These are phyloP conservation scores for Carnegiea gigantea DNA, from an alignment of 179 eudicot genomes.

Conservation along the genomic window DNA sequence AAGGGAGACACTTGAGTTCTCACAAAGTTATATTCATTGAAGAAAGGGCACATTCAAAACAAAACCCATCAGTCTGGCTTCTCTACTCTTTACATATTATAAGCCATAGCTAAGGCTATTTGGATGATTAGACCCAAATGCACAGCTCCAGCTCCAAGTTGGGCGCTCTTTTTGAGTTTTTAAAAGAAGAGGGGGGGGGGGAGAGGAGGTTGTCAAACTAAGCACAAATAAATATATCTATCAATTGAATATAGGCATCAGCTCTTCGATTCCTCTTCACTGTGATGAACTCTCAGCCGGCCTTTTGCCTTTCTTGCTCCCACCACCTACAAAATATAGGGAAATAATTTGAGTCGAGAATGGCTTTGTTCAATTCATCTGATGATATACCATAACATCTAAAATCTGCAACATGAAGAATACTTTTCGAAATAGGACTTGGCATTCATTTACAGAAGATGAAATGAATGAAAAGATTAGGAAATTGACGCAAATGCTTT, in stretches of 20 bases:
- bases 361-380: not conserved
- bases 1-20: not conserved
- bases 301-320: constrained; percentile 45
- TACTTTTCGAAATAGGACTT: no score
- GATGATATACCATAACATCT: not conserved
- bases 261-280: constrained; percentile 21
- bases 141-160: constrained; percentile 22
- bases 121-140: constrained; percentile 23
- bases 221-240: constrained; percentile 13
- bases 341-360: not conserved
- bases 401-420: no score
- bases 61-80: constrained; percentile 30
- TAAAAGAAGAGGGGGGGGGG: not conserved
- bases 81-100: constrained; percentile 28
- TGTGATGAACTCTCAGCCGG: constrained; percentile 30
- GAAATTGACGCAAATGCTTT: not conserved
- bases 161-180: not conserved
- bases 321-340: constrained; percentile 38
- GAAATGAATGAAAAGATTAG: not conserved
- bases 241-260: not conserved
- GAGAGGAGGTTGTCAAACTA: constrained; percentile 9
- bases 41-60: constrained; percentile 25
- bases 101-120: constrained; percentile 6
- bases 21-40: constrained; percentile 9
- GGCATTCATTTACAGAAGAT: no score